phyloP scores from a whole-genome alignment of 2,329 filamentous ascomycete species.

The Ophiostoma sp. region DNA sequence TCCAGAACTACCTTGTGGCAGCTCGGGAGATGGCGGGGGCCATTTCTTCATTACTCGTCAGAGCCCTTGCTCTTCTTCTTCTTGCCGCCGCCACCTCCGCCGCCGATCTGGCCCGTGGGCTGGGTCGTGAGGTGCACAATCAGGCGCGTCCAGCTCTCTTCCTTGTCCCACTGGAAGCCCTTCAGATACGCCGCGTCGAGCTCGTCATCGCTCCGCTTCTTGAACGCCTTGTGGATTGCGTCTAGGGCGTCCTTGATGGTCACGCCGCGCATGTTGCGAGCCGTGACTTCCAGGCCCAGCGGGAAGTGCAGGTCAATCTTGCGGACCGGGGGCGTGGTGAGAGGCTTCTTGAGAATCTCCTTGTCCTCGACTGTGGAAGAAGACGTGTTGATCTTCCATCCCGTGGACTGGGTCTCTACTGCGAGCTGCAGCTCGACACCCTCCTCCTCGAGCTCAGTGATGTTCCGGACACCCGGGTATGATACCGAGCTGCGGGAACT shows the following conservation, averaged over 20 bases:
- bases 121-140: slow-evolving; percentile 79
- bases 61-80: slow-evolving; percentile 53
- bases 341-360: slow-evolving; percentile 71
- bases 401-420: slow-evolving; percentile 77
- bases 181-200: slow-evolving; percentile 79
- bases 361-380: slow-evolving; percentile 73
- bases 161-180: slow-evolving; percentile 94
- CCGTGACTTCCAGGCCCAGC: slow-evolving; percentile 78
- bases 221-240: slow-evolving; percentile 92
- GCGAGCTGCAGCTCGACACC: slow-evolving; percentile 67
- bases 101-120: slow-evolving; percentile 30
- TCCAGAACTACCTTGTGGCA: not conserved
- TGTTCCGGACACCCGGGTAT: slow-evolving; percentile 68
- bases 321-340: slow-evolving; percentile 79
- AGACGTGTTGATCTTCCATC: slow-evolving; percentile 94
- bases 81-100: slow-evolving; percentile 35
- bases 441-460: slow-evolving; percentile 76
- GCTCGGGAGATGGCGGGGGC: not conserved
- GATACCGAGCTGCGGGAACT: slow-evolving; percentile 63
- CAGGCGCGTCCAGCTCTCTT: slow-evolving; percentile 82
- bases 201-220: slow-evolving; percentile 94
- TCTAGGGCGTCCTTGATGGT: slow-evolving; percentile 96
- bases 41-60: slow-evolving; percentile 36
- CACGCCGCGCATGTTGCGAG: slow-evolving; percentile 86
- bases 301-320: slow-evolving; percentile 93